phyloP scores from a whole-genome alignment of 2,329 filamentous ascomycete genomes.

The Cladophialophora immunda region DNA sequence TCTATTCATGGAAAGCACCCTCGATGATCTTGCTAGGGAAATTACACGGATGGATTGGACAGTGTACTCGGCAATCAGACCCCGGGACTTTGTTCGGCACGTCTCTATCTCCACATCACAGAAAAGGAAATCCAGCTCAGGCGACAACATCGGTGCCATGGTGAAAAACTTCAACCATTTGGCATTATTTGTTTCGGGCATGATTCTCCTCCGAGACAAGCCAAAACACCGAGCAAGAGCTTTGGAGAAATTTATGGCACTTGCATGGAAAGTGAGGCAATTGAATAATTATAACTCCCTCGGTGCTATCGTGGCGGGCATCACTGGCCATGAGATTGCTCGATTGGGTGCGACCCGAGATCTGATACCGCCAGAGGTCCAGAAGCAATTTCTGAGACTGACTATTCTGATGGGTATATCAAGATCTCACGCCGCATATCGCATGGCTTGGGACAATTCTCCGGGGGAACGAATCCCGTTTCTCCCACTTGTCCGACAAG shows the following conservation, averaged over 20 bases:
- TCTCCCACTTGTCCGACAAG: slow-evolving; percentile 85
- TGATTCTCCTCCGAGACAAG: slow-evolving; percentile 90
- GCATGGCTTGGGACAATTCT: slow-evolving; percentile 97
- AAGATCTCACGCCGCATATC: slow-evolving; percentile 92
- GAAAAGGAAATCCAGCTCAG: slow-evolving; percentile 58
- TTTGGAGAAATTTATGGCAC: slow-evolving; percentile 93
- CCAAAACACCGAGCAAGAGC: slow-evolving; percentile 91
- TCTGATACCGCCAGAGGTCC: slow-evolving; percentile 73
- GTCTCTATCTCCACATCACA: slow-evolving; percentile 77
- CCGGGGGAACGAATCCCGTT: slow-evolving; percentile 90
- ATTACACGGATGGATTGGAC: slow-evolving; percentile 97
- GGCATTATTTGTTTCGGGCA: slow-evolving; percentile 81
- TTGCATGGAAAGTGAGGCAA: slow-evolving; percentile 83
- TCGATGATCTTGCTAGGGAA: slow-evolving; percentile 87
- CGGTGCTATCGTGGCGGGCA: slow-evolving; percentile 90
- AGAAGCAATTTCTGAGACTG: slow-evolving; percentile 86
- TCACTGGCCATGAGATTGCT: slow-evolving; percentile 87
- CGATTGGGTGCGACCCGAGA: slow-evolving; percentile 81
- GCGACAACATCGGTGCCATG: slow-evolving; percentile 92
- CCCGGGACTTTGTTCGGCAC: slow-evolving; percentile 90
- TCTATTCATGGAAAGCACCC: slow-evolving; percentile 83
- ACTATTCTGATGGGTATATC: slow-evolving; percentile 92
- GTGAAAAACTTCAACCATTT: slow-evolving; percentile 91
- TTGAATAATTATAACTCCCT: slow-evolving; percentile 97
- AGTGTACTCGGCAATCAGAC: slow-evolving; percentile 94